Evolutionary conservation across 2,329 filamentous ascomycete genomes (phyloP).

Genomic region (Apiospora sp.): DNA sequence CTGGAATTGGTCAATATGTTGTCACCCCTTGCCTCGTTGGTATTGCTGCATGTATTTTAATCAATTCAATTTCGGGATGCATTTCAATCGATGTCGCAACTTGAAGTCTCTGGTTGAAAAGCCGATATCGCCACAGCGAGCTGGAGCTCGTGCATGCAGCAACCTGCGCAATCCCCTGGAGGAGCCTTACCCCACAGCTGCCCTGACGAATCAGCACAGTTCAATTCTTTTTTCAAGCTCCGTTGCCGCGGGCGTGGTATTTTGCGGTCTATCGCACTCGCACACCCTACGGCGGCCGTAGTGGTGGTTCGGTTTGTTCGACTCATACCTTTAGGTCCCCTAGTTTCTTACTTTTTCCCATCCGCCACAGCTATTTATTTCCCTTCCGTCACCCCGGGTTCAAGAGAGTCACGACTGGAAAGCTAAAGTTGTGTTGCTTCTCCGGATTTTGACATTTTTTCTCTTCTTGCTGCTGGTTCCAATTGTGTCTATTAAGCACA

Average conservation of each 20-base stretch:
- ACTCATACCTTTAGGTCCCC: constrained; percentile 18
- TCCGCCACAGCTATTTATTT: constrained; percentile 19
- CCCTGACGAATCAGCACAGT: background rate
- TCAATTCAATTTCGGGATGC: background rate
- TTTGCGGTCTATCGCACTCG: constrained; percentile 16
- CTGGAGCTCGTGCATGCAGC: constrained; percentile 11
- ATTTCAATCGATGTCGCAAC: background rate
- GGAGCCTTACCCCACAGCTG: constrained; percentile 8
- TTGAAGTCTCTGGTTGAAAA: background rate
- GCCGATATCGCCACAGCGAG: constrained; percentile 19
- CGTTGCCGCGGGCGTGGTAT: constrained; percentile 18
- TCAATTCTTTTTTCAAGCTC: constrained; percentile 20
- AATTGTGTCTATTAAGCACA: constrained; percentile 8
- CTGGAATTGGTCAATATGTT: background rate
- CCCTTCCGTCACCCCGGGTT: constrained; percentile 14
- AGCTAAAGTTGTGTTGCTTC: constrained; percentile 10
- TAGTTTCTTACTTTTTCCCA: constrained; percentile 3
- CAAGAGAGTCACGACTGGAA: background rate
- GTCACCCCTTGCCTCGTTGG: background rate
- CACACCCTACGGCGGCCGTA: constrained; percentile 13
- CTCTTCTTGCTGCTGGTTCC: constrained; percentile 6
- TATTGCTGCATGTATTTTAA: background rate
- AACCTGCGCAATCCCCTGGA: constrained; percentile 12
- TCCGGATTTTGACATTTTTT: background rate
- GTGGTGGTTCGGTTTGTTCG: constrained; percentile 12